Evolutionary conservation across 2,329 filamentous ascomycete genomes (phyloP).

Genomic region (Penicillium hordei): DNA sequence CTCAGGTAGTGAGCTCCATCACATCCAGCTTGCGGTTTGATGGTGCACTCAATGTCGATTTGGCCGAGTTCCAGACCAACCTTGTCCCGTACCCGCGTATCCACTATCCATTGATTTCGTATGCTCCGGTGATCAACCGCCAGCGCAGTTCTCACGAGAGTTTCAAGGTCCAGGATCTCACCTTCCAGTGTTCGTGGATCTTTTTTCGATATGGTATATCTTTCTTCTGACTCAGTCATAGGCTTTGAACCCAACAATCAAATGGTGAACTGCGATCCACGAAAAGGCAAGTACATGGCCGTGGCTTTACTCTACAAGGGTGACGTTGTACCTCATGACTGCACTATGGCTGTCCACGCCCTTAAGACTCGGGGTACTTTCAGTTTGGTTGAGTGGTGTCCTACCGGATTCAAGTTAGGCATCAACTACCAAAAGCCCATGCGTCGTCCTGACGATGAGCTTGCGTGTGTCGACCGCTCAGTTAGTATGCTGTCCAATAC

Average conservation of each 20-base stretch:
- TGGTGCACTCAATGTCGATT: conserved; percentile 65
- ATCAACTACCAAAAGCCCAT: conserved; percentile 65
- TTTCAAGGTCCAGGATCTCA: conserved; percentile 78
- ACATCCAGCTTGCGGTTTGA: conserved; percentile 66
- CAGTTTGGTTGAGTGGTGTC: conserved; percentile 68
- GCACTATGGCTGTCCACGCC: conserved; percentile 55
- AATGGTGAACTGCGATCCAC: conserved; percentile 68
- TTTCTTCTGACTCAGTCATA: conserved; percentile 23
- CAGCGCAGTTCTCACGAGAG: conserved; percentile 80
- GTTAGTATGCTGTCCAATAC: conserved; percentile 67
- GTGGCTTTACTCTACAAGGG: conserved; percentile 66
- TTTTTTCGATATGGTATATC: not conserved
- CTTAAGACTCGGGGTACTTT: conserved; percentile 65
- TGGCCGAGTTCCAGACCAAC: conserved; percentile 70
- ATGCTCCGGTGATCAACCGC: conserved; percentile 64
- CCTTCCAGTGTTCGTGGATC: conserved; percentile 57
- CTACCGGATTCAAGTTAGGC: conserved; percentile 67
- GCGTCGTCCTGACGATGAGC: conserved; percentile 53
- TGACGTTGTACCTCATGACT: conserved; percentile 64
- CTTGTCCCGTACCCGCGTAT: conserved; percentile 67
- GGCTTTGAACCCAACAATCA: conserved; percentile 68
- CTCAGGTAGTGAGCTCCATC: conserved; percentile 67
- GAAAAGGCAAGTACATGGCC: conserved; percentile 69
- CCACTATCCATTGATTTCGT: conserved; percentile 66
- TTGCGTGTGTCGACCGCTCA: conserved; percentile 55